phyloP scores from a whole-genome alignment of 1,284 basidiomycete species.

The Naganishia sp. region DNA sequence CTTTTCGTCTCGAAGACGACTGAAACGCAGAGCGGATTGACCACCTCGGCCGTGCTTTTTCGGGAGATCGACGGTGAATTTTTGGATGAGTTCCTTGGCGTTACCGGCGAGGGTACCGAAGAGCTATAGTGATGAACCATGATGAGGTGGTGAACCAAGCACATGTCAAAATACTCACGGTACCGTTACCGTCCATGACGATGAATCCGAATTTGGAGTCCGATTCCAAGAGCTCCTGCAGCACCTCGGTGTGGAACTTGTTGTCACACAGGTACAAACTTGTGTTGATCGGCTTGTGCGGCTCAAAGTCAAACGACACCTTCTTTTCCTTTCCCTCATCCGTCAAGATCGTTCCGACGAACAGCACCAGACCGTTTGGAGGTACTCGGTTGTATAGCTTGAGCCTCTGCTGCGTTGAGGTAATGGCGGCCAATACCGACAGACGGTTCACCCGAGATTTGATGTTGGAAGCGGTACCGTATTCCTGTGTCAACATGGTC shows the following conservation, averaged over 20 bases:
- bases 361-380: slow-evolving; percentile 94
- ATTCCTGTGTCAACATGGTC: slow-evolving; percentile 97
- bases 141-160: not conserved
- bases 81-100: slow-evolving; percentile 95
- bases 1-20: slow-evolving; percentile 98
- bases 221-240: slow-evolving; percentile 93
- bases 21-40: slow-evolving; percentile 99
- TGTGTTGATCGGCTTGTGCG: slow-evolving; percentile 98
- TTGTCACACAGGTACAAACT: slow-evolving; percentile 98
- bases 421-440: slow-evolving; percentile 96
- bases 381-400: slow-evolving; percentile 96
- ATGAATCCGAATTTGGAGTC: slow-evolving; percentile 99
- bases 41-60: slow-evolving; percentile 99
- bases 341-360: slow-evolving; percentile 95
- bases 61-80: slow-evolving; percentile 97
- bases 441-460: slow-evolving; percentile 97
- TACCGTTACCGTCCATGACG: slow-evolving; percentile 98
- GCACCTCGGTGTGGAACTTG: slow-evolving; percentile 98
- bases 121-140: slow-evolving; percentile 53
- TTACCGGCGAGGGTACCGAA: slow-evolving; percentile 97
- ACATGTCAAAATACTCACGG: slow-evolving; percentile 44
- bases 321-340: slow-evolving; percentile 99
- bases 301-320: slow-evolving; percentile 95
- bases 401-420: slow-evolving; percentile 96
- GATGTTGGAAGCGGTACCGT: slow-evolving; percentile 97